Base-by-base conservation (phyloP, 2,329 filamentous ascomycete species). In the Hysterium pulicare region DNA sequence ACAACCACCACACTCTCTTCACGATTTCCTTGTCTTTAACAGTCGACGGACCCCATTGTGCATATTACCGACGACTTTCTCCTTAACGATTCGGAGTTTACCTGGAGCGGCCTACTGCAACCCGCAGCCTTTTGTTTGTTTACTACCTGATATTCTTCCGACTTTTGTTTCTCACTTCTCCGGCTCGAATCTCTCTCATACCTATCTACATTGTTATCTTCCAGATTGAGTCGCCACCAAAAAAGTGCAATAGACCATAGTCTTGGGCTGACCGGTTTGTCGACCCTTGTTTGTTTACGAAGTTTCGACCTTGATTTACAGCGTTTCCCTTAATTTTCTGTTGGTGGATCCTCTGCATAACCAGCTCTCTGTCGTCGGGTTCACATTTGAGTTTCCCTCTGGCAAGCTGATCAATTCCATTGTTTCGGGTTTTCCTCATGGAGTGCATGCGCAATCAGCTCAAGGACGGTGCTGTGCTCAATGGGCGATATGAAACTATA, bases 381-480 rank as follows among this genome's bases (percentile, higher is more conserved):
- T 55, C 57, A 59, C 53, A 45, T 55, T 62, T 59, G 61, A 77
- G 54, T 52, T 50, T 51, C 46, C 57, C 50, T 50, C 54, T 50
- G 56, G 55, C 55, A 44, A 46, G 39, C 53, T 54, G 28, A 41
- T 44, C 51, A 16, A 32, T 51, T 41, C 26, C 41, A 49, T 42
- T 22, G 39, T 40, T 48, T 41, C 41, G 38, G 50, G 40, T 46
- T 34, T 53, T 45, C 49, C 54, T 50, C 57, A 86, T 95, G 89
- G 87, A 90, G 73, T 95, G 89, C 76, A 81, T 95, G 76, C 83
- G 84, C 73, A 82, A 90, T 71, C 79, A 83, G 63, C 93, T 95
- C 72, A 75, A 82, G 62, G 76, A 82, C 69, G 88, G 86, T 69
- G 81, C 86, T 70, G 72, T 95, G 64, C 83, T 95, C 64, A 83